Evolutionary conservation across 139 green algal species (phyloP).

Genomic region (Haematococcus sp.): DNA sequence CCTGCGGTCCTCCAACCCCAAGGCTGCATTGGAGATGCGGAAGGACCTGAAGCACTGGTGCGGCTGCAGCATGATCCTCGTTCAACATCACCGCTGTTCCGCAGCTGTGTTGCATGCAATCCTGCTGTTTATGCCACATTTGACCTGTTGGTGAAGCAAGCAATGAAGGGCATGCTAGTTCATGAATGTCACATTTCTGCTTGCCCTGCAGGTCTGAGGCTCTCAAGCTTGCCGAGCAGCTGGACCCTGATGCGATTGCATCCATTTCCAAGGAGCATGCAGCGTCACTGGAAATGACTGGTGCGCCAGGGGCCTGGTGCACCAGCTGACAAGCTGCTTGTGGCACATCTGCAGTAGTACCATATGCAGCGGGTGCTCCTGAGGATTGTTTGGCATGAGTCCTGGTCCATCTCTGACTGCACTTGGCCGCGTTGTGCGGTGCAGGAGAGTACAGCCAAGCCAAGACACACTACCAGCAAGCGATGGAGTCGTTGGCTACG

Average conservation of each 20-base stretch:
- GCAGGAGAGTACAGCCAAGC: slow-evolving; percentile 40
- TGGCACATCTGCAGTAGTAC: background rate
- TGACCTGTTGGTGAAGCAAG: too few species aligned
- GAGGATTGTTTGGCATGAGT: background rate
- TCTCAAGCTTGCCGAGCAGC: slow-evolving; percentile 64
- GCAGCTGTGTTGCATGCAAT: too few species aligned
- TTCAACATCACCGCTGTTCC: too few species aligned
- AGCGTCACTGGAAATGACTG: slow-evolving; percentile 57
- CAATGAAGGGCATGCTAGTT: too few species aligned
- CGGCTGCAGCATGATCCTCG: too few species aligned
- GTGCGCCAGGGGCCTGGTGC: slow-evolving; percentile 18
- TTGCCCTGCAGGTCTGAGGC: slow-evolving; percentile 56
- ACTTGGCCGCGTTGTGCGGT: background rate
- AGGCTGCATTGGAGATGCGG: slow-evolving; percentile 74
- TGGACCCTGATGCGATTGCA: slow-evolving; percentile 53
- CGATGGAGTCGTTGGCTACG: slow-evolving; percentile 29
- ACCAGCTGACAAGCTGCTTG: background rate
- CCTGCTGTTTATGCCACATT: too few species aligned
- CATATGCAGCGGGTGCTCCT: background rate
- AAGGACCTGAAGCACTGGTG: slow-evolving; percentile 76
- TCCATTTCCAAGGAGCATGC: slow-evolving; percentile 59
- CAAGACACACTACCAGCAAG: slow-evolving; percentile 59
- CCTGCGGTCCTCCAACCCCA: slow-evolving; percentile 44
- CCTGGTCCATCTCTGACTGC: background rate
- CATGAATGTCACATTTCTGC: too few species aligned